phyloP scores from a whole-genome alignment of 2,329 filamentous ascomycete species.

The Fusarium luffae region DNA sequence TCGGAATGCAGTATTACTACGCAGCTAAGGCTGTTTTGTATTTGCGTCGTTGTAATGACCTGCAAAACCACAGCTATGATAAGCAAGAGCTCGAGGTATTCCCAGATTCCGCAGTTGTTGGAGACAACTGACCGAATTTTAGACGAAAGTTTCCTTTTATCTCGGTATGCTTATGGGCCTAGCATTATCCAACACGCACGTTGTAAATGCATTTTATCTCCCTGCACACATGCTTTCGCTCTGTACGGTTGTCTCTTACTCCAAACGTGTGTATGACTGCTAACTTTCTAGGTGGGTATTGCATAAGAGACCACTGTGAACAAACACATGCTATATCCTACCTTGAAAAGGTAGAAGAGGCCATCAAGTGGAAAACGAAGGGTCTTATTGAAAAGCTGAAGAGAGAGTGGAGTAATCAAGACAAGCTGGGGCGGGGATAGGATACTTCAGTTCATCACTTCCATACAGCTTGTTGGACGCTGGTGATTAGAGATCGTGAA shows the following conservation, averaged over 20 bases:
- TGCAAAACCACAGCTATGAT: too few relatives aligned
- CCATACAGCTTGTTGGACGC: too few relatives aligned
- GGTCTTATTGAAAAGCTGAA: neutral
- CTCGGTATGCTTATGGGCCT: conserved; percentile 4
- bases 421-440: too few relatives aligned
- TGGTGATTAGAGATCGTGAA: too few relatives aligned
- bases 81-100: too few relatives aligned
- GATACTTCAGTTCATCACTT: too few relatives aligned
- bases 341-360: neutral
- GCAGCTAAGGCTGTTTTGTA: conserved; percentile 3
- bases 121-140: neutral
- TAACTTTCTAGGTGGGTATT: neutral
- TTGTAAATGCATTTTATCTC: neutral
- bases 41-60: neutral
- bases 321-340: neutral
- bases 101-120: too few relatives aligned
- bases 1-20: conserved; percentile 15
- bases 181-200: neutral
- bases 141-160: neutral
- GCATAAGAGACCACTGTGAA: neutral
- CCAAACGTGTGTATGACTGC: fast-evolving
- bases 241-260: neutral
- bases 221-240: conserved; percentile 15
- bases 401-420: neutral
- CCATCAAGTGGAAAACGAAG: conserved; percentile 11